These are phyloP conservation scores for Stevia rebaudiana DNA, from an alignment of 140 eudicot species.

Conservation along the genomic window DNA sequence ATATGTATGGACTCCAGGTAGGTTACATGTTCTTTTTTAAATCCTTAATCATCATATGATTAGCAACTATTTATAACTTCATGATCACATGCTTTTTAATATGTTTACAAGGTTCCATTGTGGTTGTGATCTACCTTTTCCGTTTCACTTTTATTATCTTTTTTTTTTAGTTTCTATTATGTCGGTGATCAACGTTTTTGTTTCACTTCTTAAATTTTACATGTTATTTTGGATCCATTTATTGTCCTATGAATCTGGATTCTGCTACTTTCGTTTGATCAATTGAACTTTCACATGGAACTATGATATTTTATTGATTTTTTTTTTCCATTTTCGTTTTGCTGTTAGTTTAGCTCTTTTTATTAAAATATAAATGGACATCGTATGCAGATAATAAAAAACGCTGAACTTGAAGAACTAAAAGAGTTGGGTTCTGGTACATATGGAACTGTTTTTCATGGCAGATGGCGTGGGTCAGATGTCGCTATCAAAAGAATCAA, in stretches of 20 bases:
- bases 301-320: not conserved
- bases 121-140: not conserved
- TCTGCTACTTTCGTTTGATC: not conserved
- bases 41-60: not conserved
- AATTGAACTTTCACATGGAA: constrained; percentile 7
- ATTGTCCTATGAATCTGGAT: constrained; percentile 3
- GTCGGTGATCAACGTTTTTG: not conserved
- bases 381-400: constrained; percentile 53
- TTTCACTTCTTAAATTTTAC: not conserved
- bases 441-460: constrained; percentile 83
- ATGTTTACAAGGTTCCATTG: not conserved
- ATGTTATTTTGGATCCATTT: not conserved
- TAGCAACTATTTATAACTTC: constrained; percentile 7
- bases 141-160: not conserved
- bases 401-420: constrained; percentile 74
- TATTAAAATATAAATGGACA: not conserved
- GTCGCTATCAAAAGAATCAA: constrained; percentile 83
- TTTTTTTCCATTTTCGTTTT: not conserved
- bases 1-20: constrained; percentile 76
- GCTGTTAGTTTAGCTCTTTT: constrained; percentile 7
- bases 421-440: constrained; percentile 80
- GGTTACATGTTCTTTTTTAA: constrained; percentile 7
- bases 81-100: not conserved
- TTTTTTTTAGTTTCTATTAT: not conserved
- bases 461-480: constrained; percentile 87